These are phyloP conservation scores for Coemansia sp. DNA, from an alignment of 192 early-diverging fungal species.

Conservation along the genomic window DNA sequence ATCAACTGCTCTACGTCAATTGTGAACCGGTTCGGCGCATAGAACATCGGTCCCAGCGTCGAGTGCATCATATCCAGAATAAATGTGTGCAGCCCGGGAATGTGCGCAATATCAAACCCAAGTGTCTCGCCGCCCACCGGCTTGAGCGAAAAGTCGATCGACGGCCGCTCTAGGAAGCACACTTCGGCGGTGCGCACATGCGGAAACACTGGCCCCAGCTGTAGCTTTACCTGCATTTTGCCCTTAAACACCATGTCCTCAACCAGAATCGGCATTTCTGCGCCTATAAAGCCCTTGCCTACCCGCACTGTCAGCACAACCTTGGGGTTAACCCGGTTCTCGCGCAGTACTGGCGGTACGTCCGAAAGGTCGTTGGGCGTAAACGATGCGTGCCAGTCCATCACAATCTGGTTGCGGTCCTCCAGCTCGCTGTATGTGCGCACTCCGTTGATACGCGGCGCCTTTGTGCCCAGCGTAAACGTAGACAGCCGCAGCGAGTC, in stretches of 20 bases:
- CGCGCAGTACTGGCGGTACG: constrained; percentile 64
- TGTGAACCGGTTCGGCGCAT: constrained; percentile 74
- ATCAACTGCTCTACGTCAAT: constrained; percentile 78
- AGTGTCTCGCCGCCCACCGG: constrained; percentile 83
- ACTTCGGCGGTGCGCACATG: constrained; percentile 81
- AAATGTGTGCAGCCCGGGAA: constrained; percentile 79
- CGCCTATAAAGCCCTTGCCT: constrained; percentile 81
- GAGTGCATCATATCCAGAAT: constrained; percentile 70
- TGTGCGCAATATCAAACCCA: constrained; percentile 84
- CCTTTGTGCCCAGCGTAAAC: constrained; percentile 77
- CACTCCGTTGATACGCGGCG: constrained; percentile 67
- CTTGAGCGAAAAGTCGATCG: constrained; percentile 84
- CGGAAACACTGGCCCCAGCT: constrained; percentile 83
- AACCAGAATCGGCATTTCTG: constrained; percentile 80
- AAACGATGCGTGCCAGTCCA: constrained; percentile 90
- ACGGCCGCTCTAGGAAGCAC: constrained; percentile 81
- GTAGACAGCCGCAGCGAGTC: constrained; percentile 71
- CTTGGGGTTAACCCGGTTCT: constrained; percentile 78
- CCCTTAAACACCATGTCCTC: constrained; percentile 82
- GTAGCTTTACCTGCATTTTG: constrained; percentile 74
- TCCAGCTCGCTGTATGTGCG: constrained; percentile 65
- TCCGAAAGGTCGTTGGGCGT: constrained; percentile 77
- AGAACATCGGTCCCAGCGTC: constrained; percentile 77
- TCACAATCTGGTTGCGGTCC: constrained; percentile 74
- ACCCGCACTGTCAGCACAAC: constrained; percentile 81